Base-by-base conservation (phyloP, 371 early-diverging fungal genomes). In the Mortierella polycephala region DNA sequence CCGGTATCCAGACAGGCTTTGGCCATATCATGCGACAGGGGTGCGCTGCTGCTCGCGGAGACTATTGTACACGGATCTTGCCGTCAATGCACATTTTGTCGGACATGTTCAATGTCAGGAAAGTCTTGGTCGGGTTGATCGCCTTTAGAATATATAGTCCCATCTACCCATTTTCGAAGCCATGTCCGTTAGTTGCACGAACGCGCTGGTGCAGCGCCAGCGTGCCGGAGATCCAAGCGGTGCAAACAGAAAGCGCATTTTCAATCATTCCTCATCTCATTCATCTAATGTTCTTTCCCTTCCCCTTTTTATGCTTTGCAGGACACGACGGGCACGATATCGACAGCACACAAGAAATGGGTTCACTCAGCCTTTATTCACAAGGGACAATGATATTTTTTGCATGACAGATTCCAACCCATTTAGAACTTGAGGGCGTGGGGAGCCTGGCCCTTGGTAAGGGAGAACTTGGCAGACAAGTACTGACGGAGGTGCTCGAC, bases 401-500 rank as follows among this genome's bases (percentile, higher is more conserved):
- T 66, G 56, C 30, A 30, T 30, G 30, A 30, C 30, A 30, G 30
- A 30, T 30, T 30, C 30, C 51, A 18, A 51, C 51, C 51, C 16
- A 51, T 56, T 94, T 96, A 96, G 89, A 97, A 96, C 89, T 93
- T 91, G 87, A 97, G 86, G 81, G 84, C 80, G 88, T 98, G 99
- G 80, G 96, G 97, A 85, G 92, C 91, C 88, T 96, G 96, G 81
- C 97, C 97, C 92, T 96, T 96, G 87, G 88, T 81, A 71, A 98
- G 90, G 60, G 94, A 83, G 88, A 98, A 98, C 63, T 91, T 85
- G 69, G 95, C 82, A 69, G 85, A 84, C 72, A 98, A 86, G 93
- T 98, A 98, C 60, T 91, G 89, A 81, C 86, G 86, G 71, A 98
- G 89, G 83, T 90, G 82, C 73, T 94, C 94, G 80, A 88, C 88